A percentile compares a stretch with the other conserved stretches of the same genome.
Evolutionary conservation across 805 yeast genomes (phyloP).

Genomic region (Ogataea corticis): DNA sequence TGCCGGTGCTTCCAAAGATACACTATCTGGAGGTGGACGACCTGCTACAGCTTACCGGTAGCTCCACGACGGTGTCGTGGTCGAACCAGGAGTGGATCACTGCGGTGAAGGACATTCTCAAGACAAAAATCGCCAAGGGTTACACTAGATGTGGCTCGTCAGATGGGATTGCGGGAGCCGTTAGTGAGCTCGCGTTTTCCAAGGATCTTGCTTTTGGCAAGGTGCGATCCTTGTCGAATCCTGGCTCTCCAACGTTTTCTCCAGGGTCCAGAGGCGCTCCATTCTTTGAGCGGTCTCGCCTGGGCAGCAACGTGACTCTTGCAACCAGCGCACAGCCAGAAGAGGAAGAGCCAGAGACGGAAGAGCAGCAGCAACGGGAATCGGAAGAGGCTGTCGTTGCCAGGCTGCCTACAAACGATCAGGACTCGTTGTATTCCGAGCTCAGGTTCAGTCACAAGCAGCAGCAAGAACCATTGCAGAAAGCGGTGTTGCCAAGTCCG

Average conservation of each 20-base stretch:
- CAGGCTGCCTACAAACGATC: conserved; percentile 6
- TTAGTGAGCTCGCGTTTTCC: conserved; percentile 30
- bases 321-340: background rate
- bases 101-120: conserved; percentile 55
- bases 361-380: background rate
- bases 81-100: conserved; percentile 57
- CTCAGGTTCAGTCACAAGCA: conserved; percentile 11
- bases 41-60: conserved; percentile 42
- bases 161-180: conserved; percentile 61
- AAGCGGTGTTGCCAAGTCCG: background rate
- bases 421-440: conserved; percentile 15
- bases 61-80: conserved; percentile 46
- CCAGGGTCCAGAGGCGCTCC: conserved; percentile 32
- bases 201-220: conserved; percentile 29
- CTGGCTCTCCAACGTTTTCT: conserved; percentile 38
- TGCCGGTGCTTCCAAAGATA: conserved; percentile 78
- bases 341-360: background rate
- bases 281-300: conserved; percentile 12
- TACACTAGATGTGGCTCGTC: conserved; percentile 78
- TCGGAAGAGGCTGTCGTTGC: background rate
- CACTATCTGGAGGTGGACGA: conserved; percentile 72
- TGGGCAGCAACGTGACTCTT: conserved; percentile 6
- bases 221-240: conserved; percentile 30
- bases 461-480: background rate
- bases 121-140: conserved; percentile 54